phyloP scores from a whole-genome alignment of 2,329 filamentous ascomycete species.

The Venturia effusa region DNA sequence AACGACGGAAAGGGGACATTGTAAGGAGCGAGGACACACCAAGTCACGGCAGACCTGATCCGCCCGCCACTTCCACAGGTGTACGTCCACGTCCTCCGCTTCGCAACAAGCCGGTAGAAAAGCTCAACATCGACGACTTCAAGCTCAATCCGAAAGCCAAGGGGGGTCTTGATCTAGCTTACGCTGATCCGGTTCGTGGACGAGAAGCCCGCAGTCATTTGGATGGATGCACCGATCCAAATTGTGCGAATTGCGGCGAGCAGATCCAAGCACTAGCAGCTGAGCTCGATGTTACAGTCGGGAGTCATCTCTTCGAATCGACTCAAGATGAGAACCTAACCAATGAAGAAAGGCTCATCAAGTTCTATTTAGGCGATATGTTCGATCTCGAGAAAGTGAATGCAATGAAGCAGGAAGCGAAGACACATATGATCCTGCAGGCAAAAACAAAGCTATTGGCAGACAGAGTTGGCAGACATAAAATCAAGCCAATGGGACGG shows the following conservation, averaged over 20 bases:
- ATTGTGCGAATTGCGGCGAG: constrained; percentile 57
- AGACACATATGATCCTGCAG: constrained; percentile 57
- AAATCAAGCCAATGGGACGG: constrained; percentile 56
- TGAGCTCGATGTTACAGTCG: constrained; percentile 12
- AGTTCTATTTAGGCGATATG: constrained; percentile 43
- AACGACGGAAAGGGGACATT: neutral
- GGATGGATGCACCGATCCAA: constrained; percentile 60
- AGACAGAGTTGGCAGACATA: constrained; percentile 66
- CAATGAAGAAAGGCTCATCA: constrained; percentile 30
- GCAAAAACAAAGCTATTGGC: constrained; percentile 65
- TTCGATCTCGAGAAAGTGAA: constrained; percentile 25
- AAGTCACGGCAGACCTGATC: neutral
- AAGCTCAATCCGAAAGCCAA: constrained; percentile 58
- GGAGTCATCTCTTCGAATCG: constrained; percentile 10
- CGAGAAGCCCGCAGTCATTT: constrained; percentile 59
- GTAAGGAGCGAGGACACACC: neutral
- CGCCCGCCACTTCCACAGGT: neutral
- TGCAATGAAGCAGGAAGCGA: constrained; percentile 49
- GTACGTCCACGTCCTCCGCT: neutral
- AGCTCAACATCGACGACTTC: constrained; percentile 62
- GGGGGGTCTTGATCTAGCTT: constrained; percentile 61
- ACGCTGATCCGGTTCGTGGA: constrained; percentile 61
- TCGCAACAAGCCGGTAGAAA: constrained; percentile 39
- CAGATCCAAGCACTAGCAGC: constrained; percentile 56
- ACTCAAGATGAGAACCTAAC: constrained; percentile 19